phyloP scores from a whole-genome alignment of 208 protist genomes.

The Trypanosoma brucei region DNA sequence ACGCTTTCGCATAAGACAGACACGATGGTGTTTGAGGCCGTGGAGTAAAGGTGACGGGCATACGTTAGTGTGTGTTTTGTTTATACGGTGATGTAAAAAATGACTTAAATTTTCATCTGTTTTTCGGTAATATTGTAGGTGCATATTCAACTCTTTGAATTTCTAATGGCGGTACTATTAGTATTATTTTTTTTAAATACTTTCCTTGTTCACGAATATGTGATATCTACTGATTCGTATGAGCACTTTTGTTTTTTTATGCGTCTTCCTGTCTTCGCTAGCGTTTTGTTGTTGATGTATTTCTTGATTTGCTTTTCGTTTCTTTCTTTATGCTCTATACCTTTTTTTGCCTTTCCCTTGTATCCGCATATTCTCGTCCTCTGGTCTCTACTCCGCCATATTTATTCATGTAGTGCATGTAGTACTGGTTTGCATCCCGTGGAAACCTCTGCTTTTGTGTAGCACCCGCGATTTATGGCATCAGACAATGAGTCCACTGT shows the following conservation, averaged over 20 bases:
- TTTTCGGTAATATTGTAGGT: not conserved
- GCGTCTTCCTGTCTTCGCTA: conserved; percentile 12
- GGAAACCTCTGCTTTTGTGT: not conserved
- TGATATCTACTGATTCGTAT: too few species aligned
- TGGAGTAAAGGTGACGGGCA: not conserved
- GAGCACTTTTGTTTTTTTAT: conserved; percentile 13
- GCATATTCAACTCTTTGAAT: not conserved
- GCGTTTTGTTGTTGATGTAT: not conserved
- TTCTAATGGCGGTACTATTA: not conserved
- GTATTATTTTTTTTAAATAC: not conserved
- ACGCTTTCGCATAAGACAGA: conserved; percentile 26
- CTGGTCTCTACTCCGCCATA: too few species aligned
- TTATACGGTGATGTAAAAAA: too few species aligned
- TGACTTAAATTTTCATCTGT: not conserved
- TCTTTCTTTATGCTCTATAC: not conserved
- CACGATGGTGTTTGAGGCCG: conserved; percentile 25
- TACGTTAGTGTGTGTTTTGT: too few species aligned
- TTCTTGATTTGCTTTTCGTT: not conserved
- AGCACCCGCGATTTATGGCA: not conserved
- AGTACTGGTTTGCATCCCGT: not conserved
- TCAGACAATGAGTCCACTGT: not conserved
- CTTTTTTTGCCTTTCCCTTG: too few species aligned
- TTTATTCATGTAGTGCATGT: not conserved
- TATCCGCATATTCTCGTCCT: too few species aligned
- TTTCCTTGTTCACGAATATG: not conserved